Base-by-base conservation (phyloP, 129 eudicot genomes). In the Silybum marianum region DNA sequence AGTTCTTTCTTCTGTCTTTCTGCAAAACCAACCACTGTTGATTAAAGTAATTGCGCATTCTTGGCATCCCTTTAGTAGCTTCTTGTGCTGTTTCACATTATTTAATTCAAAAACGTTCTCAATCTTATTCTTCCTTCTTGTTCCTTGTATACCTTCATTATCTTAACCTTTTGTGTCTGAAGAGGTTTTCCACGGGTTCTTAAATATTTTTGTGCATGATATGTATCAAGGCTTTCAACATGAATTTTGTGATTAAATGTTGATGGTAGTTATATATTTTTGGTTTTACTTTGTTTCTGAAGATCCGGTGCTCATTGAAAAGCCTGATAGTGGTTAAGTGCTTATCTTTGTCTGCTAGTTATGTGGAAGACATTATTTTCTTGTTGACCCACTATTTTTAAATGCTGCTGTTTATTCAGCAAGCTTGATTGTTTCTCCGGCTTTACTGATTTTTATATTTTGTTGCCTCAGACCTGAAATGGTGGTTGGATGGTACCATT, bases 401-500 rank as follows among this genome's bases (percentile, higher is more conserved):
- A 6, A 24, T 81, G 58, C 46, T 65, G 38, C 77, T 46, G 7
- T 22, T 32, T 77, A 21, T 34, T 77, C 72, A n/a, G 21, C 62
- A 77, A 63, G 22, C 13, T 34, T 68, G 19, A 34, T 21, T 34
- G 54, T 66, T 75, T 51, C 14, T 30, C 36, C 3, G 9, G 30
- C 69, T 23, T 65, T 30, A 65, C 69, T 65, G 14, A 9, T 65
- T 42, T 51, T 14, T 65, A 21, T 67, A 24, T 63, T n/a, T 82
- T 79, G 73, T 46, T 76, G 78, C 83, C 72, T 16, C 86, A 90
- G 98, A 82, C 98, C 98, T 48, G 98, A 93, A 88, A 93, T 93
- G 98, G 98, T 93, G 82, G 96, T 91, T 74, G 98, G 98, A 77
- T 93, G 96, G 98, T 93, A 93, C 77, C 96, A 93, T 83, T 93